Evolutionary conservation across 257 asterid species (phyloP).

Genomic region (Cruciata laevipes): DNA sequence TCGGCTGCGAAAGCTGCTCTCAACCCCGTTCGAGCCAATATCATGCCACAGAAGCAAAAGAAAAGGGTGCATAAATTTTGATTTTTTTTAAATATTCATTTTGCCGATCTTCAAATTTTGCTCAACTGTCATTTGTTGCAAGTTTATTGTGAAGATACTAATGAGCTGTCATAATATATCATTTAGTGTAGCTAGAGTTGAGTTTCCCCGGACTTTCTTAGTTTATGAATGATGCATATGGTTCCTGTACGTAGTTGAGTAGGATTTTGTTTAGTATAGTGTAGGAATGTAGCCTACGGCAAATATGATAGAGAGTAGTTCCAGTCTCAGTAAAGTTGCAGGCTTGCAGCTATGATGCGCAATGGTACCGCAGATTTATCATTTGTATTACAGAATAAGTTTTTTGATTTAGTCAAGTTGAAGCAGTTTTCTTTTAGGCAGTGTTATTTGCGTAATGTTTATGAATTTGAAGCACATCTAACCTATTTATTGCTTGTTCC

Average conservation of each 20-base stretch:
- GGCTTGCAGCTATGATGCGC: neutral
- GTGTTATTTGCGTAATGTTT: neutral
- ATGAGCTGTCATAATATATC: neutral
- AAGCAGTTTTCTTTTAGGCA: neutral
- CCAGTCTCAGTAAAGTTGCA: neutral
- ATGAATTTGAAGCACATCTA: constrained; percentile 18
- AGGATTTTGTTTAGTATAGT: neutral
- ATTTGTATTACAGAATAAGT: neutral
- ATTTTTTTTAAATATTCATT: neutral
- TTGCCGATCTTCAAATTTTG: neutral
- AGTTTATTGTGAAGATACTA: neutral
- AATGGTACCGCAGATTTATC: neutral
- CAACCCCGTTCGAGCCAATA: constrained; percentile 42
- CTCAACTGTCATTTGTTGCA: neutral
- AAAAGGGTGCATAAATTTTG: constrained; percentile 42
- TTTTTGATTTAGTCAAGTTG: neutral
- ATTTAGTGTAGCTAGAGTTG: neutral
- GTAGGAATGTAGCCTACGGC: neutral
- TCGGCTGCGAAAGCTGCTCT: constrained; percentile 92
- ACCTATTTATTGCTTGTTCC: constrained; percentile 4
- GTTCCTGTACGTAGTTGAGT: neutral
- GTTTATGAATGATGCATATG: neutral
- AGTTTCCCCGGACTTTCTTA: neutral
- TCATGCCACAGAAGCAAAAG: constrained; percentile 80
- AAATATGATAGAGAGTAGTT: neutral